These are phyloP conservation scores for Nannochloris sp. DNA, from an alignment of 139 green algal genomes.

Conservation along the genomic window DNA sequence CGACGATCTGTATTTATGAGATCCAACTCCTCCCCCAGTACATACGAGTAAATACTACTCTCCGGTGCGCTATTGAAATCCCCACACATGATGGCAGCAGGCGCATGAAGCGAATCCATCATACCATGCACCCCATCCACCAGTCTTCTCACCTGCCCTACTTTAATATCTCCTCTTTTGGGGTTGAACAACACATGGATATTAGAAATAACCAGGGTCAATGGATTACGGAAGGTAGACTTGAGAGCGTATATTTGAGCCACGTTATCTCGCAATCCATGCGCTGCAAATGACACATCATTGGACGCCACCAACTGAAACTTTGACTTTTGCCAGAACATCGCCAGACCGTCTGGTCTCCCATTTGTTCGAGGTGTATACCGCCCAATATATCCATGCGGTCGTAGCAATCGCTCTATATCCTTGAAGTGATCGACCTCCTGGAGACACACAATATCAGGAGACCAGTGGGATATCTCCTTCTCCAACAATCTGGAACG, in stretches of 20 bases:
- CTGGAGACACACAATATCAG: slow-evolving; percentile 67
- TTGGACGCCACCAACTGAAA: slow-evolving; percentile 14
- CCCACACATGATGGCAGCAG: slow-evolving; percentile 29
- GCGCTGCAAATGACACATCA: slow-evolving; percentile 37
- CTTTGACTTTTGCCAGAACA: slow-evolving; percentile 44
- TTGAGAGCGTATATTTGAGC: slow-evolving; percentile 37
- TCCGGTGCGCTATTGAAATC: slow-evolving; percentile 61
- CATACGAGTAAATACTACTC: slow-evolving; percentile 45
- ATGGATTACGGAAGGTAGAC: neutral
- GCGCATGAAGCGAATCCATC: neutral
- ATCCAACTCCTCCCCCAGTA: slow-evolving; percentile 35
- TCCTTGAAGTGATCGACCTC: slow-evolving; percentile 64
- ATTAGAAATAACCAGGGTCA: slow-evolving; percentile 49
- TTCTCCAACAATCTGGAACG: slow-evolving; percentile 28
- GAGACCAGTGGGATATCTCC: slow-evolving; percentile 5
- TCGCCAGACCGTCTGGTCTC: slow-evolving; percentile 55
- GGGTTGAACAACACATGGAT: slow-evolving; percentile 87
- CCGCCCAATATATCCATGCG: slow-evolving; percentile 28
- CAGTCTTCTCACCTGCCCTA: slow-evolving; percentile 51
- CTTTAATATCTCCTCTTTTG: slow-evolving; percentile 68
- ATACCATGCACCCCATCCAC: slow-evolving; percentile 28
- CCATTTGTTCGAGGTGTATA: slow-evolving; percentile 34
- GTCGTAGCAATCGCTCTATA: slow-evolving; percentile 34
- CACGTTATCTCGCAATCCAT: slow-evolving; percentile 72
- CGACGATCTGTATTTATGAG: slow-evolving; percentile 24